Conservation (phyloP, 768 basidiomycete genomes). For the Plicaturopsis crispa region DNA sequence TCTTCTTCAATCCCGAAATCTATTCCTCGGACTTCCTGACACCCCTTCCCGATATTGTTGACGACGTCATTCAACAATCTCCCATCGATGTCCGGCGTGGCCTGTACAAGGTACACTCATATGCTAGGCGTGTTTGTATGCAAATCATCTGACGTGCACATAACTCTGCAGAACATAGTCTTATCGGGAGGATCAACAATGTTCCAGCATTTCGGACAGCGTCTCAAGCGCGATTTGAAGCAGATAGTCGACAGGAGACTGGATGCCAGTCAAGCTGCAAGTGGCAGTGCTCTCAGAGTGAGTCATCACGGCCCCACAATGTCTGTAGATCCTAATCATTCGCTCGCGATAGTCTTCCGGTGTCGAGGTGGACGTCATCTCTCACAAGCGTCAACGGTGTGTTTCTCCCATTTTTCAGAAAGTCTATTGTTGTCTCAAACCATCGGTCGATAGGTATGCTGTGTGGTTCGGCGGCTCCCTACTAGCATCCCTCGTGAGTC, state of each 20-base stretch:
- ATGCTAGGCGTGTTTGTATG: neutral
- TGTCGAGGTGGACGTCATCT: slow-evolving; percentile 96
- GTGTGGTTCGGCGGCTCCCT: slow-evolving; percentile 99
- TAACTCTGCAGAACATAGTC: slow-evolving; percentile 86
- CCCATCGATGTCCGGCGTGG: slow-evolving; percentile 97
- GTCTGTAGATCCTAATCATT: slow-evolving; percentile 3
- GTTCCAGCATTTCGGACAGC: slow-evolving; percentile 98
- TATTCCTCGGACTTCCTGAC: slow-evolving; percentile 96
- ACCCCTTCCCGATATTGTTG: slow-evolving; percentile 92
- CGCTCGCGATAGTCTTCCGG: slow-evolving; percentile 73
- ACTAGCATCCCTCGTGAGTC: slow-evolving; percentile 80
- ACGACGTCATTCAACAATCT: slow-evolving; percentile 89
- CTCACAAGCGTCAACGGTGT: slow-evolving; percentile 93
- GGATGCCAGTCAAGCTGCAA: slow-evolving; percentile 64
- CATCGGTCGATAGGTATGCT: slow-evolving; percentile 51
- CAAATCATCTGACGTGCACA: too few species aligned
- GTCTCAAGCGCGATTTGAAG: slow-evolving; percentile 92
- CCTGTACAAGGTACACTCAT: slow-evolving; percentile 73
- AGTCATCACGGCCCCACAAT: slow-evolving; percentile 9
- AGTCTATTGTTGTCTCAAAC: slow-evolving; percentile 8
- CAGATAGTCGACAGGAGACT: slow-evolving; percentile 88
- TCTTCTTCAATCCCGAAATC: slow-evolving; percentile 99
- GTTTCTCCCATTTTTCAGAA: slow-evolving; percentile 6
- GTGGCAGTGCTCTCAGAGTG: slow-evolving; percentile 74
- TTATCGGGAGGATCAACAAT: slow-evolving; percentile 96